phyloP scores from a whole-genome alignment of 768 basidiomycete genomes.

The Mycena vulgaris region DNA sequence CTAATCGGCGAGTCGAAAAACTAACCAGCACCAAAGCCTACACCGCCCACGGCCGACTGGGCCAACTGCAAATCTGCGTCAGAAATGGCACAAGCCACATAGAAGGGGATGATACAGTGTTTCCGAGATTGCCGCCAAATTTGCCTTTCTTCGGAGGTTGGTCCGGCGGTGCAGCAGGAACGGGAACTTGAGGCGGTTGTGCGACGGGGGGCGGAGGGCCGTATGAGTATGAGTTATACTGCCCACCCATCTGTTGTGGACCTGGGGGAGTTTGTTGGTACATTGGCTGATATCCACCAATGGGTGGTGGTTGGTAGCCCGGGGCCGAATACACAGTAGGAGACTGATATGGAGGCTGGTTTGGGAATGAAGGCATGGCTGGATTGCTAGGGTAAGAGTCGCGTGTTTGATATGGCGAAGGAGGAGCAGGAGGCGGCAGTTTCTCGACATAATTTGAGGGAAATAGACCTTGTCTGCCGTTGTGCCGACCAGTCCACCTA shows the following conservation, averaged over 20 bases:
- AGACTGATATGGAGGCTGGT: slow-evolving; percentile 24
- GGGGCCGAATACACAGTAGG: slow-evolving; percentile 15
- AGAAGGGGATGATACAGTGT: slow-evolving; percentile 53
- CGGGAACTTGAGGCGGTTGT: slow-evolving; percentile 7
- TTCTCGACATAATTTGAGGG: slow-evolving; percentile 82
- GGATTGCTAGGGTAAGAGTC: slow-evolving; percentile 18
- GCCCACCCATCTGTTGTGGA: not conserved
- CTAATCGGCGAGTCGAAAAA: slow-evolving; percentile 36
- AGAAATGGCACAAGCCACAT: slow-evolving; percentile 3
- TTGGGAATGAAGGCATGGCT: slow-evolving; percentile 26
- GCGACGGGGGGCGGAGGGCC: slow-evolving; percentile 34
- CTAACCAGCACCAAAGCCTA: slow-evolving; percentile 83
- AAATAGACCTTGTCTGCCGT: slow-evolving; percentile 79
- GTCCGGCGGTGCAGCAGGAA: slow-evolving; percentile 20
- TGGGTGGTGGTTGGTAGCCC: slow-evolving; percentile 9
- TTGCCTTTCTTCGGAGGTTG: slow-evolving; percentile 69
- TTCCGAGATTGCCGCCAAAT: slow-evolving; percentile 62
- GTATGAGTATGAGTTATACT: not conserved
- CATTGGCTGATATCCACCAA: slow-evolving; percentile 15
- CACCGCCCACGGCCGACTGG: slow-evolving; percentile 73
- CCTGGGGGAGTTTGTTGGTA: slow-evolving; percentile 26
- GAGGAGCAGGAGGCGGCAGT: slow-evolving; percentile 44
- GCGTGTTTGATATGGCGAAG: slow-evolving; percentile 23
- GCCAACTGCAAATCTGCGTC: slow-evolving; percentile 56
- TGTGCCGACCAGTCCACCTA: slow-evolving; percentile 78